Evolutionary conservation across 176 grass and related monocot genomes (phyloP).

Genomic region (Oryza australiensis): DNA sequence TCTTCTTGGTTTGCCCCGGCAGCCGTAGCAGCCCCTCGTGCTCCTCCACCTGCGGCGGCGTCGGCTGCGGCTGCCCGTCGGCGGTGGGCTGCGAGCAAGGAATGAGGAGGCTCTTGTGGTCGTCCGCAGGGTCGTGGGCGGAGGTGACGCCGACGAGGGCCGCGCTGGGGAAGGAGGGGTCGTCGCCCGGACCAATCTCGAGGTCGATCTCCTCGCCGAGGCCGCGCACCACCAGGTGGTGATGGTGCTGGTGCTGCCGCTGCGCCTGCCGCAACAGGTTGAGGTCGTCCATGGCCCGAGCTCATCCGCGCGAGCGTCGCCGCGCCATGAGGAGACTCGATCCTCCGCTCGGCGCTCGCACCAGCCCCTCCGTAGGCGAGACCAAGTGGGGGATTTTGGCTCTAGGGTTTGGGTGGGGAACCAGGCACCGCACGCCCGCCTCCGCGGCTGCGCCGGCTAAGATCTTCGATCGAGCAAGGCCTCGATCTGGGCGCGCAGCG

Average conservation of each 20-base stretch:
- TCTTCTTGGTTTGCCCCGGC: constrained; percentile 70
- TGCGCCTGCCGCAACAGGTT: constrained; percentile 79
- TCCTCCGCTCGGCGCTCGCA: neutral
- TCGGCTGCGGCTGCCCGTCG: constrained; percentile 37
- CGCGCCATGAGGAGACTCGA: constrained; percentile 17
- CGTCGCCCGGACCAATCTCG: constrained; percentile 83
- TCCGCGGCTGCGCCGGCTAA: neutral
- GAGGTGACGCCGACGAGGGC: constrained; percentile 57
- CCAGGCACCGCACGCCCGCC: neutral
- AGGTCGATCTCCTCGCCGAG: constrained; percentile 97
- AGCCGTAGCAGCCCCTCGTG: constrained; percentile 51
- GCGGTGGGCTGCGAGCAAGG: constrained; percentile 43
- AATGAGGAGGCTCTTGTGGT: constrained; percentile 85
- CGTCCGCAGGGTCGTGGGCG: constrained; percentile 58
- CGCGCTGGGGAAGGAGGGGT: constrained; percentile 70
- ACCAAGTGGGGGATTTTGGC: constrained; percentile 23
- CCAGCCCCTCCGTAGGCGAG: neutral
- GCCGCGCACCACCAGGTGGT: constrained; percentile 80
- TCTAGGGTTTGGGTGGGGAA: constrained; percentile 42
- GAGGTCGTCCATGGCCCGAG: constrained; percentile 86
- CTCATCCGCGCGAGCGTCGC: constrained; percentile 42
- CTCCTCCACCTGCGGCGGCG: constrained; percentile 40
- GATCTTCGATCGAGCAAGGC: neutral
- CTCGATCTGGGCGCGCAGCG: neutral
- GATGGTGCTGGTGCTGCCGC: constrained; percentile 50